phyloP scores from a whole-genome alignment of 2,329 filamentous ascomycete species.

The Colletotrichum simmondsii region DNA sequence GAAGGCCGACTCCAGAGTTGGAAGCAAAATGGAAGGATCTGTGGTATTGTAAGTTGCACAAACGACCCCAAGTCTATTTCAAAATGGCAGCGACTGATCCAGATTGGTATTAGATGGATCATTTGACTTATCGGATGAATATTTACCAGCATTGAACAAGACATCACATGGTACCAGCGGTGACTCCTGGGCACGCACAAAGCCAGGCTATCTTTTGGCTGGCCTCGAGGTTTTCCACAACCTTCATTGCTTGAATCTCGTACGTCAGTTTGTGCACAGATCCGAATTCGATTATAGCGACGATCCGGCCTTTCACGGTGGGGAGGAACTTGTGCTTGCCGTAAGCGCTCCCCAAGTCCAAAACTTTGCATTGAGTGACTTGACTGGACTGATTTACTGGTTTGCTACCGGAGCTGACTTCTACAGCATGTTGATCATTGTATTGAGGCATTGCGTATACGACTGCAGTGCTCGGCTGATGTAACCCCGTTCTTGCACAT shows the following conservation, averaged over 20 bases:
- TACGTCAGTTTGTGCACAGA: slow-evolving; percentile 40
- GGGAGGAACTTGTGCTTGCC: slow-evolving; percentile 13
- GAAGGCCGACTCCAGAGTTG: slow-evolving; percentile 17
- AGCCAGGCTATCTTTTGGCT: slow-evolving; percentile 14
- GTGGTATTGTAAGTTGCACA: slow-evolving; percentile 14
- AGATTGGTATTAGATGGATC: slow-evolving; percentile 7
- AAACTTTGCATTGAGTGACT: neutral
- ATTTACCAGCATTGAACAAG: slow-evolving; percentile 12
- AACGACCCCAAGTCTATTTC: neutral
- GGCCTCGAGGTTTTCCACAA: slow-evolving; percentile 69
- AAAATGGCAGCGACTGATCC: neutral
- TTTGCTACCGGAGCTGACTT: neutral
- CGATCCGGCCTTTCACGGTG: slow-evolving; percentile 20
- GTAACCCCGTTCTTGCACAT: slow-evolving; percentile 24
- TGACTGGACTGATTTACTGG: too few species aligned
- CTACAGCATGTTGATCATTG: slow-evolving; percentile 25
- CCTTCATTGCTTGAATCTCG: slow-evolving; percentile 61
- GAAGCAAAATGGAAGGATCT: slow-evolving; percentile 19
- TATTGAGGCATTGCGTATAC: slow-evolving; percentile 20
- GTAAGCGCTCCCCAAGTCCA: neutral
- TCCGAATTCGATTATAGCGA: slow-evolving; percentile 16
- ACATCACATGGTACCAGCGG: neutral
- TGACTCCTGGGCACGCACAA: slow-evolving; percentile 12
- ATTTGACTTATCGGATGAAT: slow-evolving; percentile 14
- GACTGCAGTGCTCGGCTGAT: slow-evolving; percentile 9